Percentiles rank a stretch among this genome's conserved stretches.
Conservation (phyloP, 768 basidiomycete species). For the Xerocomus spinulosus region DNA sequence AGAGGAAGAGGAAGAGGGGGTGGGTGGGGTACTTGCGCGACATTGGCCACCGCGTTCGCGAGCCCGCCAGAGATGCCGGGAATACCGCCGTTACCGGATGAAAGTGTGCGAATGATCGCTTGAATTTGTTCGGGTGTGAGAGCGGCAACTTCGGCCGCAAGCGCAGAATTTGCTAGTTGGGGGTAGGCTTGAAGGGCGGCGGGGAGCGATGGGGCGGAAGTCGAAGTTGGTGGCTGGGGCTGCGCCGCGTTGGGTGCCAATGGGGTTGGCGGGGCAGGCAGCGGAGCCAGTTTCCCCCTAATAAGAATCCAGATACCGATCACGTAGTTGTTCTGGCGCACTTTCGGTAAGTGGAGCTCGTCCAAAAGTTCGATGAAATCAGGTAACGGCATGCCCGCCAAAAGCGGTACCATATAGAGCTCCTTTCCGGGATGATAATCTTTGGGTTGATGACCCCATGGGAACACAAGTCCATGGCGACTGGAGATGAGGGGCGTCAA, state of each 20-base stretch:
- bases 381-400: slow-evolving; percentile 61
- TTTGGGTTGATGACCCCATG: slow-evolving; percentile 75
- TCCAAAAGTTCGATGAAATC: slow-evolving; percentile 85
- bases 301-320: slow-evolving; percentile 83
- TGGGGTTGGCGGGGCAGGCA: slow-evolving; percentile 27
- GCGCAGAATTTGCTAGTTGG: slow-evolving; percentile 42
- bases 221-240: slow-evolving; percentile 14
- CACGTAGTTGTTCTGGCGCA: slow-evolving; percentile 60
- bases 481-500: slow-evolving; percentile 36
- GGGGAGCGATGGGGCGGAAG: slow-evolving; percentile 15
- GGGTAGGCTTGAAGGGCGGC: slow-evolving; percentile 30
- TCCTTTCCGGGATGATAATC: slow-evolving; percentile 78
- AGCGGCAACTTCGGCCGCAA: slow-evolving; percentile 68
- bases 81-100: slow-evolving; percentile 36
- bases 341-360: slow-evolving; percentile 62
- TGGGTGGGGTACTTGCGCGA: slow-evolving; percentile 12
- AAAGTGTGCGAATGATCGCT: slow-evolving; percentile 55
- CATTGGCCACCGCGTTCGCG: slow-evolving; percentile 23
- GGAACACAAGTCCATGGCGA: slow-evolving; percentile 82
- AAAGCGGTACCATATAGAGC: slow-evolving; percentile 78
- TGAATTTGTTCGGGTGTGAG: slow-evolving; percentile 77
- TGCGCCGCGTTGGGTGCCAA: slow-evolving; percentile 3
- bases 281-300: slow-evolving; percentile 68
- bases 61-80: slow-evolving; percentile 28
- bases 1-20: neutral